These are phyloP conservation scores for Beta macrorhiza DNA, from an alignment of 179 eudicot species.

Conservation along the genomic window DNA sequence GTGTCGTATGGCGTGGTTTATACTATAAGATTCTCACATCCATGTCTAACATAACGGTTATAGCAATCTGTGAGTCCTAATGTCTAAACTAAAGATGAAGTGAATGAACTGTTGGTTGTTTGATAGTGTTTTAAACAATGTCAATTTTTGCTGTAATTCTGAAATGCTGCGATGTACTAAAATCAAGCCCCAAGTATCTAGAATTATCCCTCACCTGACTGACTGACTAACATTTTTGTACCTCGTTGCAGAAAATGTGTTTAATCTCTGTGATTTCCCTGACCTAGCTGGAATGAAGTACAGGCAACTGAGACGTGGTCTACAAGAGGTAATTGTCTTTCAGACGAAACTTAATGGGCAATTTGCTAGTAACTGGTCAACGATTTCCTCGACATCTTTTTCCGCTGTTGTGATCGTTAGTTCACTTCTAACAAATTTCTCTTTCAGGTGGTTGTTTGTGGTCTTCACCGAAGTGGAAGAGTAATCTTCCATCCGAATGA, in stretches of 20 bases:
- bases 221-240: background rate
- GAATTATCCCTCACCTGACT: background rate
- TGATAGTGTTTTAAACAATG: background rate
- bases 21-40: background rate
- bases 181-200: background rate
- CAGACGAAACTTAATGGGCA: background rate
- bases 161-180: background rate
- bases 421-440: slow-evolving; percentile 7
- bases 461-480: slow-evolving; percentile 69
- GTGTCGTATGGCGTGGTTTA: background rate
- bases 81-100: background rate
- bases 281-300: slow-evolving; percentile 62
- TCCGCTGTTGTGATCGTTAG: slow-evolving; percentile 2
- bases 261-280: slow-evolving; percentile 74
- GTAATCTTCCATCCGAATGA: slow-evolving; percentile 83
- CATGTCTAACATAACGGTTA: background rate
- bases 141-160: background rate
- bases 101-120: background rate
- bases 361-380: background rate
- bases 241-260: slow-evolving; percentile 77
- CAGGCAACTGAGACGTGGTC: slow-evolving; percentile 66
- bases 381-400: background rate
- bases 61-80: background rate
- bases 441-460: slow-evolving; percentile 86
- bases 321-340: slow-evolving; percentile 60